Base-by-base conservation (phyloP, 371 early-diverging fungal species). In the Nematocida sp. region DNA sequence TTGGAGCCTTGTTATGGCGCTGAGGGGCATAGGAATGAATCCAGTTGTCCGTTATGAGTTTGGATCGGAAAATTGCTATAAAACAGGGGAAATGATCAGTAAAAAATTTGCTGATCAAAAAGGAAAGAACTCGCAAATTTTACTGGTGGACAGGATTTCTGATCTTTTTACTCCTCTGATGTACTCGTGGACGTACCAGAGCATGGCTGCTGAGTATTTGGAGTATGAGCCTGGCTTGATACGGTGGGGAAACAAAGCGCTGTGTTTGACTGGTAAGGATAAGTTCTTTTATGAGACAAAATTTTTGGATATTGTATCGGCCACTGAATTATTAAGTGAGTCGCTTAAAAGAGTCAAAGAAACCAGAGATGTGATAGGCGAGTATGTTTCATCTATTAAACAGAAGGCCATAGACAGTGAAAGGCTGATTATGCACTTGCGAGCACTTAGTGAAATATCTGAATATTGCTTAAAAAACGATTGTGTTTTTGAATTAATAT, bases 151-250 rank as follows among this genome's bases (percentile, higher is more conserved):
- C 80, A 88, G 99, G 55, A 85, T 89, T 32, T 91, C 92, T 79
- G 99, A 98, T 81, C 92, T 95, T 0, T 89, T 95, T 1, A 96
- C 97, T 0, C 97, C 99, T 0, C 84, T 98, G 18, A 85, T 95
- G 26, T 88, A 89, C 16, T 94, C 93, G 77, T 98, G 99, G 99
- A 93, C 93, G 7, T 98, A 98, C 80, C 95, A 96, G 78, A 92
- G 96, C 1, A 92, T 97, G 93, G 91, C 97, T 1, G 92, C 94
- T 82, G 95, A 96, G 77, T 83, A 94, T 71, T 86, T 95, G 56
- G 92, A 93, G 0, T 93, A 95, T 77, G 86, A 87, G 65, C 92
- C 95, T 81, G 93, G 94, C 36, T 84, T 94, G 42, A 93, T 95
- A 0, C 91, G 92, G 77, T 85, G 95, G 81, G 78, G 69, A 40